Percentiles rank a stretch among this genome's conserved stretches.
Conservation (phyloP, 129 eudicot species). For the Artemisia tridentata region DNA sequence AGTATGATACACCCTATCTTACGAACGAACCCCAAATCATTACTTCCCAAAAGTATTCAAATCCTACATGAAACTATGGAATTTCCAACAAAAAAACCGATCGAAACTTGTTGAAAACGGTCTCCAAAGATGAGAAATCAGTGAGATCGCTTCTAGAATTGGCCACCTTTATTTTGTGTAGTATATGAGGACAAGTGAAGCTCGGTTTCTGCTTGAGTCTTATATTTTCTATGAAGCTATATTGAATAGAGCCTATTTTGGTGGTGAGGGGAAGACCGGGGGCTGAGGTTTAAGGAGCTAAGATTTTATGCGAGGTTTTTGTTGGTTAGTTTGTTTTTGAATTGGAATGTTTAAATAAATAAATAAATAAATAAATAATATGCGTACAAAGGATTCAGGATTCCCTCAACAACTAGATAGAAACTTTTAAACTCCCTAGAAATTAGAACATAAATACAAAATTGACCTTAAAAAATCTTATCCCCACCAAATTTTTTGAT, state of each 20-base stretch:
- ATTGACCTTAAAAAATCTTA: too few species aligned
- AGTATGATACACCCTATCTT: conserved; percentile 66
- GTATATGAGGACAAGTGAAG: conserved; percentile 94
- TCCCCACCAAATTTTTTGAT: too few species aligned
- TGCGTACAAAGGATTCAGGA: too few species aligned
- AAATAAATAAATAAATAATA: too few species aligned
- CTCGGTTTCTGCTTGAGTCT: conserved; percentile 74
- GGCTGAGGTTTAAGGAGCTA: conserved; percentile 89
- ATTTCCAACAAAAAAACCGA: conserved; percentile 77
- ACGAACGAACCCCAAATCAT: conserved; percentile 51
- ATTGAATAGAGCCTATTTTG: conserved; percentile 62
- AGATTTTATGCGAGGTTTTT: conserved; percentile 97
- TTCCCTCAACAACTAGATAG: too few species aligned
- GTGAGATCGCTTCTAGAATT: conserved; percentile 96
- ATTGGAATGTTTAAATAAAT: too few species aligned
- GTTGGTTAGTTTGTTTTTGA: conserved; percentile 77
- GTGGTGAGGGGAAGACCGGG: conserved; percentile 53
- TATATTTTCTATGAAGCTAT: conserved; percentile 89
- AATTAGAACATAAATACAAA: too few species aligned
- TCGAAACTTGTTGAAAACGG: conserved; percentile 58
- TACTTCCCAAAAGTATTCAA: conserved; percentile 81
- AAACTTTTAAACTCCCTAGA: too few species aligned
- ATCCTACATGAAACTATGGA: conserved; percentile 83
- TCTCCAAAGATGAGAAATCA: conserved; percentile 89
- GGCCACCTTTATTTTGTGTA: conserved; percentile 86